Base-by-base conservation (phyloP, 2,329 filamentous ascomycete species). In the Pseudohalonectria lignicola region DNA sequence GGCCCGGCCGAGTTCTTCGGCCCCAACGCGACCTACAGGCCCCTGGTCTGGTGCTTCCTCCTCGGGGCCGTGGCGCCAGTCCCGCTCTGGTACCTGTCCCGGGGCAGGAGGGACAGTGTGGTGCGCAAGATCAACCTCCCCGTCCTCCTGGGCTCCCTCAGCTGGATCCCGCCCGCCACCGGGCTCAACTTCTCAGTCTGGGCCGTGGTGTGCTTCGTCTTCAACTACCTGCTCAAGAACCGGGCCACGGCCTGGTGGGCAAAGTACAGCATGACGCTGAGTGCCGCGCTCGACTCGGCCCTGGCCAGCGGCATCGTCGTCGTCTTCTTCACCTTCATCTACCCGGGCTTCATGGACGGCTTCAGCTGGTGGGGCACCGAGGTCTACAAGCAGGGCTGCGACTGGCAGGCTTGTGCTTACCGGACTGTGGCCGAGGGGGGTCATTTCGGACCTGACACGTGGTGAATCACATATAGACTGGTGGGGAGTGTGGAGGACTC, bases 281-380 rank as follows among this genome's bases (percentile, higher is more conserved):
- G 80, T 41, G 86, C 86, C 0, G 86, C 84, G 2, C 67, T 93
- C 39, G 86, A 93, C 54, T 87, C 82, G 1, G 85, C 86, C 1
- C 64, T 93, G 16, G 86, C 86, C 1, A 84, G 88, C 50, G 83
- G 83, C 20, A 79, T 92, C 26, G 78, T 93, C 9, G 73, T 90
- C 4, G 79, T 92, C 19, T 93, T 93, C 55, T 90, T 94, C 50
- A 83, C 78, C 1, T 82, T 93, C 46, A 71, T 92, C n/a, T 90
- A 87, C 53, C 82, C 86, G 0, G 83, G 83, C 0, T 75, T 70
- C 66, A 82, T 81, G 64, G 70, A 75, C 29, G 67, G 69, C 20
- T 87, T 92, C 52, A 76, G 67, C 40, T 93, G 86, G 86, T 93
- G 86, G 86, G 86, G 86, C 0, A 93, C 86, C 0, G 83, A 92